phyloP scores from a whole-genome alignment of 2,329 filamentous ascomycete genomes.

The Akanthomyces lecanii region DNA sequence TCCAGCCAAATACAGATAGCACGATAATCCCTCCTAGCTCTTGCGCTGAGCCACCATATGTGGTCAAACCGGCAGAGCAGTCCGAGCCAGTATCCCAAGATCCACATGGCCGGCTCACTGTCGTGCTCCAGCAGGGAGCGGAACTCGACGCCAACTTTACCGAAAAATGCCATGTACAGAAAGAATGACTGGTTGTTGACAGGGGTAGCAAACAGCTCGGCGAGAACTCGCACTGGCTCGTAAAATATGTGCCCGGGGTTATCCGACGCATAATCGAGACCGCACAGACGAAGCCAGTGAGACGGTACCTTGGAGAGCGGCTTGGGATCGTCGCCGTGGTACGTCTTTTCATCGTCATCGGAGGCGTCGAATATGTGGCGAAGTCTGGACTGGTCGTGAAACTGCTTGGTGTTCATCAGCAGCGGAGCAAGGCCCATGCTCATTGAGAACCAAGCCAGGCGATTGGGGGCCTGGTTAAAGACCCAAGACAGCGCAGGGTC shows the following conservation, averaged over 20 bases:
- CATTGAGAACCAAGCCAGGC: conserved; percentile 24
- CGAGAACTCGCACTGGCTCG: conserved; percentile 20
- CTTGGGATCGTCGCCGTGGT: conserved; percentile 12
- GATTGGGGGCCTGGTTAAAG: conserved; percentile 18
- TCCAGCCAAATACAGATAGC: conserved; percentile 22
- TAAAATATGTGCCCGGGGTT: conserved; percentile 15
- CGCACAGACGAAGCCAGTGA: conserved; percentile 18
- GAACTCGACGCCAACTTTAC: conserved; percentile 22
- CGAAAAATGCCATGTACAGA: conserved; percentile 23
- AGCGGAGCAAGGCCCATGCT: conserved; percentile 24
- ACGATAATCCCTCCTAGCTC: conserved; percentile 20
- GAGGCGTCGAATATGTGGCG: conserved; percentile 18
- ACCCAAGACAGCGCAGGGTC: conserved; percentile 22
- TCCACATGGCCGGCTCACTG: conserved; percentile 24
- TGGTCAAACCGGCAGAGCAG: conserved; percentile 23
- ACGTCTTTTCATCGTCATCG: conserved; percentile 18
- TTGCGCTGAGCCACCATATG: conserved; percentile 23
- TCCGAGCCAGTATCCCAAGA: conserved; percentile 25
- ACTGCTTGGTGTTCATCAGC: conserved; percentile 20
- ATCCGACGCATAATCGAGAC: conserved; percentile 12
- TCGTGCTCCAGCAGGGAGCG: conserved; percentile 20
- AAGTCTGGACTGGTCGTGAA: conserved; percentile 21
- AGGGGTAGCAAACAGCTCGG: conserved; percentile 14
- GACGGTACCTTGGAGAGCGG: conserved; percentile 14
- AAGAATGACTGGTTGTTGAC: conserved; percentile 19